Conservation (phyloP, 352 stramenopile genomes). For the Globisporangium heterothallicum region DNA sequence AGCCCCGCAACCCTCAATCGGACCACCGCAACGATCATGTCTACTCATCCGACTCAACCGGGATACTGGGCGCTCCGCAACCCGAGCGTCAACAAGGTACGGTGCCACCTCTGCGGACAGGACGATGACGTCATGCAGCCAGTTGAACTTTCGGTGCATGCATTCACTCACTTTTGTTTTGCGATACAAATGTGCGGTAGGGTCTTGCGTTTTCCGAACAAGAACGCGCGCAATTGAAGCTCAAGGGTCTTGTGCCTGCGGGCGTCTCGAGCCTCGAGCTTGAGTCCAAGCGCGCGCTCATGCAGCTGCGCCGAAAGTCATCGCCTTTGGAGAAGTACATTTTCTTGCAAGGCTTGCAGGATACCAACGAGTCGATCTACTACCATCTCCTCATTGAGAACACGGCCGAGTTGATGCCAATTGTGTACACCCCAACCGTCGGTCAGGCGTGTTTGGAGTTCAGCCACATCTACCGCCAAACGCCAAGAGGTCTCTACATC, state of each 20-base stretch:
- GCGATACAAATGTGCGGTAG: too few species aligned
- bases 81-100: slow-evolving; percentile 14
- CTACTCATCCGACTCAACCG: slow-evolving; percentile 5
- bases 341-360: slow-evolving; percentile 24
- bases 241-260: slow-evolving; percentile 89
- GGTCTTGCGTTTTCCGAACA: slow-evolving; percentile 89
- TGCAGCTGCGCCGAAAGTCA: neutral
- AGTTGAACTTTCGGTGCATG: too few species aligned
- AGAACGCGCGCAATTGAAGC: slow-evolving; percentile 83
- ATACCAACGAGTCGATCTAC: slow-evolving; percentile 89
- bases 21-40: neutral
- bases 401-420: slow-evolving; percentile 91
- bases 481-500: slow-evolving; percentile 90
- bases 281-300: neutral
- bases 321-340: neutral
- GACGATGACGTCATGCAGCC: too few species aligned
- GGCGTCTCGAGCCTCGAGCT: slow-evolving; percentile 30
- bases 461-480: slow-evolving; percentile 86
- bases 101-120: too few species aligned
- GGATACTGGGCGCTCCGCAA: slow-evolving; percentile 14
- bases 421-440: slow-evolving; percentile 98
- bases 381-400: slow-evolving; percentile 88
- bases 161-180: too few species aligned
- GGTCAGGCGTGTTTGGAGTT: slow-evolving; percentile 91
- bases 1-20: neutral